Percentiles rank a stretch among this genome's conserved stretches.
Evolutionary conservation across 129 eudicot species (phyloP).

Genomic region (Chrysanthemum makinoi): DNA sequence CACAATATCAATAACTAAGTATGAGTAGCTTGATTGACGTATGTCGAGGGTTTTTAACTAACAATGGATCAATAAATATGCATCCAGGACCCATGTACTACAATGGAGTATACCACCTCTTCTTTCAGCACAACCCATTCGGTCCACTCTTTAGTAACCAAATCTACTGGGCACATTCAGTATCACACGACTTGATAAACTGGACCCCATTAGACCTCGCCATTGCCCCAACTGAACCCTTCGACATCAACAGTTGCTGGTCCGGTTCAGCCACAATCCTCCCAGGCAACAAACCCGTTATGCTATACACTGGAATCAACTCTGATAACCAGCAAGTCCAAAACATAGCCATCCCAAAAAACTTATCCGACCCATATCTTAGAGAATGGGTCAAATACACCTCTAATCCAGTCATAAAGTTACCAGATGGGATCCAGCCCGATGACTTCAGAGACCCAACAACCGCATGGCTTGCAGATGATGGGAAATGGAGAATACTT

Average conservation of each 20-base stretch:
- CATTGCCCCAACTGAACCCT: conserved; percentile 39
- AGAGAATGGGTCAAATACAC: conserved; percentile 59
- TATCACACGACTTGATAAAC: conserved; percentile 57
- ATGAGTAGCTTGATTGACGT: too few relatives aligned
- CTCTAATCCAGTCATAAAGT: conserved; percentile 46
- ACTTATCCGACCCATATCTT: conserved; percentile 55
- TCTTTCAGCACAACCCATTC: conserved; percentile 72
- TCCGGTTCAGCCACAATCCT: conserved; percentile 72
- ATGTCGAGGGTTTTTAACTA: neutral
- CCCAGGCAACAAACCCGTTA: conserved; percentile 42
- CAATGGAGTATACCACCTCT: conserved; percentile 73
- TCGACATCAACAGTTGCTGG: conserved; percentile 61
- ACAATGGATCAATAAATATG: neutral
- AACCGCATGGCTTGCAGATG: conserved; percentile 61
- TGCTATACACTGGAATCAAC: conserved; percentile 62
- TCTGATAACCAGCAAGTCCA: conserved; percentile 48
- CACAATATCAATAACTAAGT: too few relatives aligned
- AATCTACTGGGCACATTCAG: conserved; percentile 65
- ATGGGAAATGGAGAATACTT: conserved; percentile 46
- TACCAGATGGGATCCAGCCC: conserved; percentile 27
- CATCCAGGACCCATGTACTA: conserved; percentile 67
- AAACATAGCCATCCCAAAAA: conserved; percentile 53
- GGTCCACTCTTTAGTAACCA: conserved; percentile 43
- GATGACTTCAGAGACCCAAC: conserved; percentile 58
- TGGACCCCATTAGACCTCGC: conserved; percentile 51